Percentiles rank a stretch among this genome's conserved stretches.
These are phyloP conservation scores for Fragaria iinumae DNA, from an alignment of 306 rosid genomes.

Conservation along the genomic window DNA sequence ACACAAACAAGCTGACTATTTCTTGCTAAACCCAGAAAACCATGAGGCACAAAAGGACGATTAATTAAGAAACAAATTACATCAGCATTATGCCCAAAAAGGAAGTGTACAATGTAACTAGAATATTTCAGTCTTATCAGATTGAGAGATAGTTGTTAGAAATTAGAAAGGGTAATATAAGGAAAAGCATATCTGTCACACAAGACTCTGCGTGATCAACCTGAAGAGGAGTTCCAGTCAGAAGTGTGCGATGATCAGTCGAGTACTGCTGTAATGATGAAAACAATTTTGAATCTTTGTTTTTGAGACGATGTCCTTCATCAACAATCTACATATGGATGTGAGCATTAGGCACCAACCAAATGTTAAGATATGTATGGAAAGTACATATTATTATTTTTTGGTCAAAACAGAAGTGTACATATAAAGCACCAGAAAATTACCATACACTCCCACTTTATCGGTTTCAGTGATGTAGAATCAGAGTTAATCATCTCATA, in stretches of 20 bases:
- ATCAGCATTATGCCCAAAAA: neutral
- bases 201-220: constrained; percentile 42
- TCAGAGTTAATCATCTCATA: constrained; percentile 98
- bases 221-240: constrained; percentile 99
- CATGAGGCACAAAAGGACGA: neutral
- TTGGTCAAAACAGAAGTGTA: constrained; percentile 1
- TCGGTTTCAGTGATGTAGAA: constrained; percentile 66
- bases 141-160: neutral
- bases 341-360: constrained; percentile 31
- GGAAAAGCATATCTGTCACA: constrained; percentile 13
- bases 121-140: neutral
- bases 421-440: constrained; percentile 19
- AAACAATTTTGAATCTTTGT: constrained; percentile 95
- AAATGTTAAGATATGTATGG: constrained; percentile 9
- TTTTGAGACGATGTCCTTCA: constrained; percentile 98
- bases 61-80: neutral
- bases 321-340: constrained; percentile 69
- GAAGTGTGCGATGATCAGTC: constrained; percentile 77
- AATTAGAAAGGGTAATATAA: constrained; percentile 13
- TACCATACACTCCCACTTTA: constrained; percentile 96
- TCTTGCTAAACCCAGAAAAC: neutral
- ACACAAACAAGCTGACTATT: constrained; percentile 6
- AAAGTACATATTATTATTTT: neutral
- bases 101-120: neutral
- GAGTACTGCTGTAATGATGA: constrained; percentile 85